Evolutionary conservation across 1,284 basidiomycete species (phyloP).

Genomic region (Phylloboletellus chloephorus): DNA sequence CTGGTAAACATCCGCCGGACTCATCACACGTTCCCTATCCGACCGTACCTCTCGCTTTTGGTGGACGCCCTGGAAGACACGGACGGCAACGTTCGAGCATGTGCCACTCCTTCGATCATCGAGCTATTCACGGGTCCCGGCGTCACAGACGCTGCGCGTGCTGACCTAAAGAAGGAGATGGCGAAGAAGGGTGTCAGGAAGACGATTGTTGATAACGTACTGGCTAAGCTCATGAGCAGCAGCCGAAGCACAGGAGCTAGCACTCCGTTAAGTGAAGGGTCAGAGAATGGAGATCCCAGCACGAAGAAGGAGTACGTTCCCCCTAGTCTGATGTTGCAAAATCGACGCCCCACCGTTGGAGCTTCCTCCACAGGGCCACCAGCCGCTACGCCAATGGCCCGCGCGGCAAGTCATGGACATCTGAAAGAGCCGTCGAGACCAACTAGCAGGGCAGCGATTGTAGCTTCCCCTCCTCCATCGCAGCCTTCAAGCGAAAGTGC

Average conservation of each 20-base stretch:
- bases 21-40: constrained; percentile 73
- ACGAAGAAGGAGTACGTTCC: constrained; percentile 59
- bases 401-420: constrained; percentile 47
- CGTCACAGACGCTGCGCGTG: constrained; percentile 79
- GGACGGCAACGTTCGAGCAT: constrained; percentile 85
- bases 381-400: constrained; percentile 34
- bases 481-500: constrained; percentile 36
- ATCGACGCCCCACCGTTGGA: constrained; percentile 40
- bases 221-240: constrained; percentile 52
- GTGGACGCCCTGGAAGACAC: constrained; percentile 87
- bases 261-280: constrained; percentile 48
- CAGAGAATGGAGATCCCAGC: constrained; percentile 51
- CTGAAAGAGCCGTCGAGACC: constrained; percentile 48
- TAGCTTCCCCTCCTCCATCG: constrained; percentile 39
- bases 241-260: constrained; percentile 35
- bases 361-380: constrained; percentile 20
- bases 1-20: constrained; percentile 63
- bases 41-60: constrained; percentile 74
- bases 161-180: constrained; percentile 92
- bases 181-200: constrained; percentile 81
- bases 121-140: constrained; percentile 79
- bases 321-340: constrained; percentile 62
- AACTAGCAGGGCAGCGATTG: constrained; percentile 49
- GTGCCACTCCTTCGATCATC: constrained; percentile 75
- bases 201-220: constrained; percentile 70